Percentiles rank a stretch among this genome's conserved stretches.
Evolutionary conservation across 345 rosid species (phyloP).

Genomic region (Euphorbia lathyris): DNA sequence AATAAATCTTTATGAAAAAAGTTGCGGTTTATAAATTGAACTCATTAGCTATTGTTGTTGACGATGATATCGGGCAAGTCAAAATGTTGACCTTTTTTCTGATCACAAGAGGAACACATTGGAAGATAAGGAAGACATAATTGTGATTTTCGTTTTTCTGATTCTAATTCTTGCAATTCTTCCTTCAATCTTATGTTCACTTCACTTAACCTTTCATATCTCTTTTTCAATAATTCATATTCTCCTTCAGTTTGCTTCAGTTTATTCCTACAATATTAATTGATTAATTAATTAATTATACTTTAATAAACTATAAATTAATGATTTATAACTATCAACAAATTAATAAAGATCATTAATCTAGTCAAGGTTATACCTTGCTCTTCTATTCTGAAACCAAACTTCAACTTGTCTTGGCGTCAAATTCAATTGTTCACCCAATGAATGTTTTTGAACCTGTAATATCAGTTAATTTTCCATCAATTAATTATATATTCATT

Average conservation of each 20-base stretch:
- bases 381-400: conserved; percentile 68
- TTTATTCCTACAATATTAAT: conserved; percentile 36
- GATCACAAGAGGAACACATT: conserved; percentile 6
- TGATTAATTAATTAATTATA: neutral
- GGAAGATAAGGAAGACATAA: conserved; percentile 4
- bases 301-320: neutral
- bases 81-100: neutral
- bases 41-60: too few species aligned
- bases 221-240: conserved; percentile 40
- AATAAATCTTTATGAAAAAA: too few species aligned
- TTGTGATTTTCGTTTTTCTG: too few species aligned
- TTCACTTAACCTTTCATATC: conserved; percentile 36
- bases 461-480: neutral
- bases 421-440: conserved; percentile 40
- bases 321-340: too few species aligned
- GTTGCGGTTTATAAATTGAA: too few species aligned
- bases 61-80: too few species aligned
- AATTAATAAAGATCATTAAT: neutral
- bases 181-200: conserved; percentile 44
- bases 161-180: conserved; percentile 39
- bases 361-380: conserved; percentile 34
- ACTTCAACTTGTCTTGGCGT: conserved; percentile 60
- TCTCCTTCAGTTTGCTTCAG: conserved; percentile 51
- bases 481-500: neutral
- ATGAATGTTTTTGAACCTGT: conserved; percentile 44